phyloP scores from a whole-genome alignment of 441 rosid genomes.

The Corymbia citriodora region DNA sequence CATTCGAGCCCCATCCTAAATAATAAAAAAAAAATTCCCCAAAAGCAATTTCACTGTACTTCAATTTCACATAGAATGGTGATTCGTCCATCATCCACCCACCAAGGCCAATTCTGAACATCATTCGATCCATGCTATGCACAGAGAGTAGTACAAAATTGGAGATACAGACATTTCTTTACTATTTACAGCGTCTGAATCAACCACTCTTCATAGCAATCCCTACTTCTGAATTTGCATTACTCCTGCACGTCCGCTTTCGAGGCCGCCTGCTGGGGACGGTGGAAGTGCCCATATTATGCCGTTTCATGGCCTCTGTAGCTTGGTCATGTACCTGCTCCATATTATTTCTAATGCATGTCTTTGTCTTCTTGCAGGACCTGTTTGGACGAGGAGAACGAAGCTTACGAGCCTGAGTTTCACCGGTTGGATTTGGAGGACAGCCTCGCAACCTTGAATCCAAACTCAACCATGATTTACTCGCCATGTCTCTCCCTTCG shows the following conservation, averaged over 20 bases:
- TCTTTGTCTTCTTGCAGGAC: slow-evolving; percentile 41
- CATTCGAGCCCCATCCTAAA: background rate
- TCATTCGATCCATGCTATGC: background rate
- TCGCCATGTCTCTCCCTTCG: slow-evolving; percentile 35
- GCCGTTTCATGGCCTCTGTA: slow-evolving; percentile 30
- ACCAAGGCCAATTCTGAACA: background rate
- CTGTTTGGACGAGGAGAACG: slow-evolving; percentile 29
- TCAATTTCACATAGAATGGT: background rate
- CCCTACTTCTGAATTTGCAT: slow-evolving; percentile 24
- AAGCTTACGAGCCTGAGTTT: slow-evolving; percentile 19
- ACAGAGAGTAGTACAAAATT: background rate
- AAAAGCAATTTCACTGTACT: background rate
- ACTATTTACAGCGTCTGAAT: background rate
- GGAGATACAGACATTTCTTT: background rate
- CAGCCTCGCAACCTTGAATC: slow-evolving; percentile 43
- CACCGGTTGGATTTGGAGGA: slow-evolving; percentile 16
- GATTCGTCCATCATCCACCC: background rate
- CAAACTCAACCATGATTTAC: slow-evolving; percentile 77
- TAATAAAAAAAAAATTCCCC: background rate
- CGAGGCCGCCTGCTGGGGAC: slow-evolving; percentile 41
- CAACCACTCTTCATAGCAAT: background rate
- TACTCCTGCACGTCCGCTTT: slow-evolving; percentile 38
- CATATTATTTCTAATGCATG: slow-evolving; percentile 19
- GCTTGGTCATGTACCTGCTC: slow-evolving; percentile 21
- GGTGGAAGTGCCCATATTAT: slow-evolving; percentile 48